These are phyloP conservation scores for Erodium texanum DNA, from an alignment of 441 rosid species.

Conservation along the genomic window DNA sequence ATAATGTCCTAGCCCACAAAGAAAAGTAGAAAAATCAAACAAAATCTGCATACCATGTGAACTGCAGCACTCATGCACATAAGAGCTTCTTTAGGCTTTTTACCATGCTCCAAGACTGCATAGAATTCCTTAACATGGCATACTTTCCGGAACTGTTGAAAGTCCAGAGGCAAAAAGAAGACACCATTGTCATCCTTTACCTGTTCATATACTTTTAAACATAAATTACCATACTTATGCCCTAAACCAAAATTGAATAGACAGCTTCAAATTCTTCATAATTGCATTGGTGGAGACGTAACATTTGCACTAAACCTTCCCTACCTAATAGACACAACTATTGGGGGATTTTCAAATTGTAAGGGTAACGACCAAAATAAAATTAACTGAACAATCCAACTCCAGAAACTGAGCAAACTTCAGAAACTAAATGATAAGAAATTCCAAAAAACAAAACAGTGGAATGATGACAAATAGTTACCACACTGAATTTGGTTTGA, in stretches of 20 bases:
- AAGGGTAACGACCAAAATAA: neutral
- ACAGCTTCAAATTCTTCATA: neutral
- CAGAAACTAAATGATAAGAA: neutral
- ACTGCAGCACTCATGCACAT: conserved; percentile 75
- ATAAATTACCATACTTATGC: neutral
- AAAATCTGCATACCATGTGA: conserved; percentile 51
- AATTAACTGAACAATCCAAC: neutral
- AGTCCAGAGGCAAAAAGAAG: conserved; percentile 54
- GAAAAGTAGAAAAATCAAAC: conserved; percentile 2
- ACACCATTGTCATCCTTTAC: conserved; percentile 52
- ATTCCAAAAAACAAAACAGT: neutral
- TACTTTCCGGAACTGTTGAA: conserved; percentile 55
- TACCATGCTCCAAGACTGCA: conserved; percentile 34
- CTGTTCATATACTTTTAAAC: conserved; percentile 30
- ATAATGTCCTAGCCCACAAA: conserved; percentile 7
- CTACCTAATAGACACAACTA: neutral
- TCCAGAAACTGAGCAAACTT: neutral
- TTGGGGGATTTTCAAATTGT: neutral
- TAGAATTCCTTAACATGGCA: conserved; percentile 51
- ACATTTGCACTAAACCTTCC: neutral
- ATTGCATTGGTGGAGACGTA: neutral
- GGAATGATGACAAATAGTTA: neutral
- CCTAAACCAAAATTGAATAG: neutral
- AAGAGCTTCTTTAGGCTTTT: conserved; percentile 68
- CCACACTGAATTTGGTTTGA: neutral